phyloP scores from a whole-genome alignment of 208 protist genomes.

The Trypanosomatidae sp. region DNA sequence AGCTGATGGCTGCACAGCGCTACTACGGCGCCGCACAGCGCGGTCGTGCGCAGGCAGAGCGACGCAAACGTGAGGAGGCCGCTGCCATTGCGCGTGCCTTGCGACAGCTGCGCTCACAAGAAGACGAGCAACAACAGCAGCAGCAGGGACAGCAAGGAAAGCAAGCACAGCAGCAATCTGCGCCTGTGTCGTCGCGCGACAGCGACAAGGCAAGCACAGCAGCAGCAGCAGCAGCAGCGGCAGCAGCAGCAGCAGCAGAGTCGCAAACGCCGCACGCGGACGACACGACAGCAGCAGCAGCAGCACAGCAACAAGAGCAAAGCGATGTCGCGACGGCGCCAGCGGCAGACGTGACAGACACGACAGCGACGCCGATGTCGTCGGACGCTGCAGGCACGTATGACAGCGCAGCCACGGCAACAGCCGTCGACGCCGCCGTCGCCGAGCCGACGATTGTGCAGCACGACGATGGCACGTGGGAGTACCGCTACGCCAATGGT shows the following conservation, averaged over 20 bases:
- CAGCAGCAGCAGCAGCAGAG: no score
- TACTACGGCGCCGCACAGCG: not conserved
- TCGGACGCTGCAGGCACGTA: not conserved
- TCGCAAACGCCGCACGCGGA: no score
- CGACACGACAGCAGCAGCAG: no score
- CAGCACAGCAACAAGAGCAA: not conserved
- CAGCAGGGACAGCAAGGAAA: not conserved
- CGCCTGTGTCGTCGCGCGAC: not conserved
- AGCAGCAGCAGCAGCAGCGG: no score
- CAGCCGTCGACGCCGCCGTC: slow-evolving; percentile 1
- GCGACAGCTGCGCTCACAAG: not conserved
- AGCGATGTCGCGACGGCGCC: no score
- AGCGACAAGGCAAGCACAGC: not conserved
- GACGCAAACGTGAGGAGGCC: not conserved
- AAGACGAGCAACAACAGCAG: not conserved
- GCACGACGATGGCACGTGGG: slow-evolving; percentile 56
- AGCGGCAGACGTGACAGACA: not conserved
- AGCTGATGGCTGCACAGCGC: not conserved
- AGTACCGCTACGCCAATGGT: slow-evolving; percentile 62
- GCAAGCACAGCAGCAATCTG: not conserved
- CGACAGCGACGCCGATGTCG: not conserved
- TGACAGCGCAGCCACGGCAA: not conserved
- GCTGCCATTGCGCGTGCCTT: not conserved
- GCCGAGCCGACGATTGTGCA: slow-evolving; percentile 31
- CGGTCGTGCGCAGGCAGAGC: not conserved